These are phyloP conservation scores for Colletotrichum simmondsii DNA, from an alignment of 2,329 filamentous ascomycete genomes.

Conservation along the genomic window DNA sequence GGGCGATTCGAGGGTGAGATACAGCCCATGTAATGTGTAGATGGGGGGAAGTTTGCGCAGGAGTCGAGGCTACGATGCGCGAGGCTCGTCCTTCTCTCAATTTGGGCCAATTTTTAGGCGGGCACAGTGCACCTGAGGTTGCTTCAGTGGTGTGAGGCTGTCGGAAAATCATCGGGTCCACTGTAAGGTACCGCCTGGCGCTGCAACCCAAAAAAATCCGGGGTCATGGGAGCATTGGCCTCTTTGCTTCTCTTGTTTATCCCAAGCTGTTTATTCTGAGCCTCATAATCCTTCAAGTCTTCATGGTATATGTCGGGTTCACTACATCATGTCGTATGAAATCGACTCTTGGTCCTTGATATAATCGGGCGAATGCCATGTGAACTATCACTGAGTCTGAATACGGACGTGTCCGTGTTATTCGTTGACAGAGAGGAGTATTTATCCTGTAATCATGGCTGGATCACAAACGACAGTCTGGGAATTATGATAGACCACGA, in stretches of 20 bases:
- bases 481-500: no score
- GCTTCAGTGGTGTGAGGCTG: constrained; percentile 14
- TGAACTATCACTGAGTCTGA: no score
- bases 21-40: constrained; percentile 34
- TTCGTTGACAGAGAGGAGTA: no score
- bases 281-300: not conserved
- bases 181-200: constrained; percentile 12
- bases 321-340: no score
- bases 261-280: not conserved
- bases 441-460: no score
- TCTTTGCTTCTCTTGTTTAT: not conserved
- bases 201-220: constrained; percentile 19
- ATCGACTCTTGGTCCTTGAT: no score
- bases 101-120: constrained; percentile 25
- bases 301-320: no score
- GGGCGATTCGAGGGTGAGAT: constrained; percentile 37
- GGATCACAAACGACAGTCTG: no score
- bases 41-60: constrained; percentile 29
- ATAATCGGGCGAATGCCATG: no score
- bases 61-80: constrained; percentile 29
- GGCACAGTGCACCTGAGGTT: constrained; percentile 17
- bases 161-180: constrained; percentile 34
- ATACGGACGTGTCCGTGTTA: no score
- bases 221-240: constrained; percentile 1
- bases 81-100: constrained; percentile 19